Evolutionary conservation across 2,329 filamentous ascomycete genomes (phyloP), one percentile per base, ranked within the genome.

Genomic region (Pestalotiopsis sp.): DNA sequence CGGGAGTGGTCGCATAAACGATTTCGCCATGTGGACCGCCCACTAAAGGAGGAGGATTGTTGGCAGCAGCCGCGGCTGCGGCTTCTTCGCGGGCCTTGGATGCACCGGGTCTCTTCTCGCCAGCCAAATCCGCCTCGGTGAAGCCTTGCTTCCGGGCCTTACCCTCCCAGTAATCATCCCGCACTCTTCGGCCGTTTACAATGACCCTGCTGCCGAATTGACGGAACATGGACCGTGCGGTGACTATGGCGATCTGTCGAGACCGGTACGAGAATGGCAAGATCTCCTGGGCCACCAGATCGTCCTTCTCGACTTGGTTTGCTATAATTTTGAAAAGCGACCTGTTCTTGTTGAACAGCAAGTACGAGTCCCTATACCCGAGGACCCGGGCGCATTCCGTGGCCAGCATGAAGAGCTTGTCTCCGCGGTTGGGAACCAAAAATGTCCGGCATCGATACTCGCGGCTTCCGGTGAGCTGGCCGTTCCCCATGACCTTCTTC

Each of bases 151-250:
- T 99, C 62, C 93, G 88, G 7, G 96, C 96, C 82, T 98, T 98
- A 77, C 92, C 93, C 81, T 98, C 96, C 96, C 96, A 99, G 81
- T 99, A 99, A 79, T 99, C 96, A 81, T 99, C 96, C 64, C 96
- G 91, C 57, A 99, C 96, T 68, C 96, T 88, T 71, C 95, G 89
- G 41, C 96, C 96, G 76, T 95, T 93, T 45, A 93, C 90, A 72
- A 99, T 96, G 66, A 99, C 92, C 71, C 96, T 89, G 80, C 95
- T 98, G 63, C 96, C 96, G 80, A 99, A 99, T 80, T 99, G 96
- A 58, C 96, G 91, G 81, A 98, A 99, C 96, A 99, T 99, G 74
- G 95, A 98, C 72, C 94, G 91, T 38, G 96, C 96, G 0, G 96
- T 98, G 58, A 99, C 96, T 71, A 99, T 98, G 65, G 96, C 96